A percentile compares a stretch with the other conserved stretches of the same genome.
Evolutionary conservation across 805 yeast species (phyloP).

Genomic region (Starmerella scarabaei): DNA sequence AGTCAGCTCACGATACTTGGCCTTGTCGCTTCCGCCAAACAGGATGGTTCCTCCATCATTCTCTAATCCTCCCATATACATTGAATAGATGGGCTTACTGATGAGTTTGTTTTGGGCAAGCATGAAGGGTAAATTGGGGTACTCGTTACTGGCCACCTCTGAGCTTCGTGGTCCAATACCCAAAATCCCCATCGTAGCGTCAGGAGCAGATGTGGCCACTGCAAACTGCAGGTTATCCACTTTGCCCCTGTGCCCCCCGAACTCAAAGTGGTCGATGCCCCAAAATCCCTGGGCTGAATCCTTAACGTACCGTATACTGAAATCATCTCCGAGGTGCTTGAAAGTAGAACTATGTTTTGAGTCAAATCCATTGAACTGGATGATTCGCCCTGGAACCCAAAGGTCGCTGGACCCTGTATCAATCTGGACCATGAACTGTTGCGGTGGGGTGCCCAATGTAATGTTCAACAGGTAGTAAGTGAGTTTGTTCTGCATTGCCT

Average conservation of each 20-base stretch:
- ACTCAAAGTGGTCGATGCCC: constrained; percentile 48
- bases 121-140: constrained; percentile 50
- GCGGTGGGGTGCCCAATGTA: constrained; percentile 40
- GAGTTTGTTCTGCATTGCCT: constrained; percentile 21
- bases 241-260: constrained; percentile 32
- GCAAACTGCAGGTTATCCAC: constrained; percentile 54
- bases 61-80: constrained; percentile 38
- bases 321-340: constrained; percentile 14
- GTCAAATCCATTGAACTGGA: constrained; percentile 21
- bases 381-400: constrained; percentile 21
- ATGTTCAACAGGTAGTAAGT: constrained; percentile 27
- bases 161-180: constrained; percentile 23
- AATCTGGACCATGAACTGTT: constrained; percentile 43
- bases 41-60: constrained; percentile 40
- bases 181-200: constrained; percentile 40
- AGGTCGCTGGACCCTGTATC: constrained; percentile 54
- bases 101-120: constrained; percentile 47
- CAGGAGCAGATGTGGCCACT: constrained; percentile 53
- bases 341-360: constrained; percentile 13
- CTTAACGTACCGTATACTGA: constrained; percentile 31
- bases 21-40: constrained; percentile 62
- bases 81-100: constrained; percentile 44
- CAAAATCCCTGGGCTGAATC: constrained; percentile 41
- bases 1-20: constrained; percentile 43
- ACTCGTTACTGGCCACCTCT: constrained; percentile 22